Evolutionary conservation across 805 yeast genomes (phyloP), one percentile per base, ranked within the genome.

Genomic region (Teunomyces stri): DNA sequence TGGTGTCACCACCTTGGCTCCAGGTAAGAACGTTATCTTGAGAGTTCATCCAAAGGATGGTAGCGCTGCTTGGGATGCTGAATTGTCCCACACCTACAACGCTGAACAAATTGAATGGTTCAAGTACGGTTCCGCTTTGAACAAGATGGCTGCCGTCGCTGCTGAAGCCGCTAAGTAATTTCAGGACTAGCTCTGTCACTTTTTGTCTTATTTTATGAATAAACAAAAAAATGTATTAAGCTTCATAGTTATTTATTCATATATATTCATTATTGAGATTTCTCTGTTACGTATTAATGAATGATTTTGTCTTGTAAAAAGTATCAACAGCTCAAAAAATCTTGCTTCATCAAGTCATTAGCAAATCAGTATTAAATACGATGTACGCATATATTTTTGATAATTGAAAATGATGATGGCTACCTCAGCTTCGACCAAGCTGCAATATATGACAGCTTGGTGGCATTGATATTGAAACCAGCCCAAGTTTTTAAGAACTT

Each of bases 121-220:
- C 87, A 92, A 89, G 82, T 84, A 86, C 65, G 99, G 99, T 79
- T 90, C 97, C 61, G 99, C 99, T 72, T 85, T 94, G 78, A 94
- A 94, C 89, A 89, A 86, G 81, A 89, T 90, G 90, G 87, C 90
- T 45, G 55, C 72, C 44, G 57, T 49, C 36, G 42, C 47, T 39
- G 47, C 43, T 38, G 50, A 34, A 39, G 30, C 20, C 36, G 30
- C 20, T 30, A 39, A 44, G 20, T 36, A 46, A 42, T n/a, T 25
- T 13, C n/a, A 27, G 9, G 22, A 39, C 27, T 39, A 39, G 34
- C 21, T 27, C 25, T 15, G 33, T 39, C 27, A 29, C 31, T 16
- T 39, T 39, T 29, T 39, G 40, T 37, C 29, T 37, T 37, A 37
- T 37, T 37, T 37, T 37, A 22, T 37, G 13, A 37, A 37, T 22